Base-by-base conservation (phyloP, 768 basidiomycete species). In the Kwoniella mangroviensis region DNA sequence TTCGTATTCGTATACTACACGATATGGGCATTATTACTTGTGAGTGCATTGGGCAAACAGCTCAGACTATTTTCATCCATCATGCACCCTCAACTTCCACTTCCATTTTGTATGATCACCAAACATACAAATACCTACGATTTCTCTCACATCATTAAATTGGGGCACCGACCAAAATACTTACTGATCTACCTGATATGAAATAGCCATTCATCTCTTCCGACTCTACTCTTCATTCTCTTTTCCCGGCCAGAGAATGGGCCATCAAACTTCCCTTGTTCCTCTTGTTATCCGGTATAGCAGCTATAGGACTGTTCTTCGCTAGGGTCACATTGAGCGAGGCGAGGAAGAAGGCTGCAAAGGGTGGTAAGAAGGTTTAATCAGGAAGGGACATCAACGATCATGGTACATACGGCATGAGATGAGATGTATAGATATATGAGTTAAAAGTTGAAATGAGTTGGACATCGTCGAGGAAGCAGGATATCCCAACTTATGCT, bases 221-320 rank as follows among this genome's bases (percentile, higher is more conserved):
- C 1, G 86, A 88, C 2, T 93, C 89, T 76, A 88, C 89, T 21
- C 85, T 96, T 40, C 92, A 94, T 72, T 73, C 79, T 53, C 89
- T 88, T 84, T 98, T 98, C 82, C 96, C 93, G 0, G 81, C 92
- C 5, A 86, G 95, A 59, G 93, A 97, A 85, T 98, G 94, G 93
- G 95, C 93, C 11, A 86, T 98, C 60, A 88, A 91, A 21, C 82
- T 98, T 56, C 94, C 95, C 49, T 90, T 92, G 2, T 88, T 93
- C 82, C 84, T 95, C 60, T 87, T 98, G 9, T 86, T 94, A 5
- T 79, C 91, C 10, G 95, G 94, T 6, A 84, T 97, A 45, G 86
- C 89, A n/a, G 90, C 86, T 12, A 90, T 98, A 51, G 92, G 92
- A 12, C 77, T 86, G 49, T 93, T 97, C 83, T 84, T 96, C n/a